phyloP scores from a whole-genome alignment of 2,329 filamentous ascomycete species.

The Chaetomium sp. region DNA sequence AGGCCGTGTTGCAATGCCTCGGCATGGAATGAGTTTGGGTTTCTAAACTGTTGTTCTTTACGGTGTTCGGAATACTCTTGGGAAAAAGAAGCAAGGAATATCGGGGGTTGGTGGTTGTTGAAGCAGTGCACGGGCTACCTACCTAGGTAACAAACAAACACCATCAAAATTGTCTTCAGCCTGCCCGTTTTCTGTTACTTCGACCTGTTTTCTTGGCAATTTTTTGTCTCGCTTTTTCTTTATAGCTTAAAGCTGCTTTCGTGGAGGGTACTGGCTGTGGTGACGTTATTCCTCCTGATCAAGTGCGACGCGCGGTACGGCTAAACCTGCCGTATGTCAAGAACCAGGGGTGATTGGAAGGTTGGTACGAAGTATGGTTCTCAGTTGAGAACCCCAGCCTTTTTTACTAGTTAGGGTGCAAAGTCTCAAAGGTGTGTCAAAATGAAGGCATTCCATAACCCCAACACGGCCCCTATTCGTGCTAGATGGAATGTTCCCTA shows the following conservation, averaged over 20 bases:
- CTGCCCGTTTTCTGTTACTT: constrained; percentile 13
- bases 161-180: neutral
- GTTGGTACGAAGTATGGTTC: neutral
- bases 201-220: neutral
- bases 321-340: constrained; percentile 7
- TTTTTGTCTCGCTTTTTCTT: neutral
- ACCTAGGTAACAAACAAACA: neutral
- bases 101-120: neutral
- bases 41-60: neutral
- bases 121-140: constrained; percentile 7
- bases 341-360: neutral
- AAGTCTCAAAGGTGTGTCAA: neutral
- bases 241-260: neutral
- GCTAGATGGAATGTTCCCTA: too few species aligned
- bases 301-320: neutral
- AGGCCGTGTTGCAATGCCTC: neutral
- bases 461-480: neutral
- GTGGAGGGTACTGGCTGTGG: neutral
- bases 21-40: neutral
- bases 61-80: neutral
- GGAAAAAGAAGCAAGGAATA: neutral
- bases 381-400: neutral
- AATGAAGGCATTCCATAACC: neutral
- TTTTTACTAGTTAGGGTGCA: neutral
- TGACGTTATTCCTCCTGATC: constrained; percentile 18